A percentile compares a stretch with the other conserved stretches of the same genome.
Conservation (phyloP, 495 filamentous ascomycete genomes). For the Podospora sp. region DNA sequence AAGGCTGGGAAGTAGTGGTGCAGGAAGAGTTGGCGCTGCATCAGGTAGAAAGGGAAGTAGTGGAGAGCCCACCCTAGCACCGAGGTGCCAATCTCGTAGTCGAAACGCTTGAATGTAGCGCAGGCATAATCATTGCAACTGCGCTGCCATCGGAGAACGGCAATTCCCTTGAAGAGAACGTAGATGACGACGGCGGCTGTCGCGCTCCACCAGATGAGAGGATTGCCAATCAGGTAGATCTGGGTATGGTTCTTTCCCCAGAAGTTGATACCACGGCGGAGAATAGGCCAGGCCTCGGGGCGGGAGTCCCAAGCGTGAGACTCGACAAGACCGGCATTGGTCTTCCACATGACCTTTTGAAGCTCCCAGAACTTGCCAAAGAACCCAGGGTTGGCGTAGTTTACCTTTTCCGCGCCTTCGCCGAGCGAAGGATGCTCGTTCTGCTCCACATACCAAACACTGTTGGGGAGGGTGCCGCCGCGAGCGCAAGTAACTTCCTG, state of each 20-base stretch:
- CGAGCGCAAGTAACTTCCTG: constrained; percentile 98
- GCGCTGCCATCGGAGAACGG: constrained; percentile 91
- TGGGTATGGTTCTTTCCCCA: constrained; percentile 95
- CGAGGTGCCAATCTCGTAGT: constrained; percentile 90
- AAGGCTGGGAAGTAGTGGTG: constrained; percentile 91
- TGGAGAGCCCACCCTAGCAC: constrained; percentile 94
- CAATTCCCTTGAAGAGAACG: constrained; percentile 78
- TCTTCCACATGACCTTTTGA: constrained; percentile 99
- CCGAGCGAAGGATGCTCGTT: constrained; percentile 81
- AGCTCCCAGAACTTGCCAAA: constrained; percentile 98
- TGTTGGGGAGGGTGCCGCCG: constrained; percentile 91
- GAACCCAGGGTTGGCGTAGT: constrained; percentile 93
- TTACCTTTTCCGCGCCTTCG: constrained; percentile 82
- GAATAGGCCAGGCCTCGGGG: constrained; percentile 88
- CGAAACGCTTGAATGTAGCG: constrained; percentile 87
- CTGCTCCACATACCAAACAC: constrained; percentile 91
- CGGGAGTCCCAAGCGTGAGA: constrained; percentile 98
- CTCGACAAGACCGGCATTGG: constrained; percentile 94
- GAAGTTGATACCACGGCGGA: constrained; percentile 97
- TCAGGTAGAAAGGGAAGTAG: constrained; percentile 96
- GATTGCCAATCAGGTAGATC: constrained; percentile 95
- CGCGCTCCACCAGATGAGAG: constrained; percentile 90
- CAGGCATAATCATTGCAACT: constrained; percentile 83
- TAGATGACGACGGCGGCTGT: constrained; percentile 81
- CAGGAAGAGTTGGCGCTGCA: constrained; percentile 92